phyloP scores from a whole-genome alignment of 495 filamentous ascomycete species.

The Choiromyces venosus region DNA sequence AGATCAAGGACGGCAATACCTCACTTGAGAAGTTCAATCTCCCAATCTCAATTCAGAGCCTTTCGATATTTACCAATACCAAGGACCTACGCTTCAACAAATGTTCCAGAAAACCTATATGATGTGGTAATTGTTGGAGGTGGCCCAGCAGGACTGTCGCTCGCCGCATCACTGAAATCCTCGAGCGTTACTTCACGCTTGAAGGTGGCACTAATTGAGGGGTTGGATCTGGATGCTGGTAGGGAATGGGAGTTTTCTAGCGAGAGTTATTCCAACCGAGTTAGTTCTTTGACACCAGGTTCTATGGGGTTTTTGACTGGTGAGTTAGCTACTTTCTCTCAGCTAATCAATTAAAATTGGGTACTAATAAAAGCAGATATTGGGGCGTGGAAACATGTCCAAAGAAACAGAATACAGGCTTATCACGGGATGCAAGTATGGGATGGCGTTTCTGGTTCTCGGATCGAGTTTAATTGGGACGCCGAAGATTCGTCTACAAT shows the following conservation, averaged over 20 bases:
- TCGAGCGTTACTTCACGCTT: conserved; percentile 69
- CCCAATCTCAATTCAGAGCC: background rate
- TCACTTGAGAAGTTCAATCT: background rate
- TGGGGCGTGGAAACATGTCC: conserved; percentile 78
- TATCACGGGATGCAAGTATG: conserved; percentile 95
- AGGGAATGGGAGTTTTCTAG: conserved; percentile 59
- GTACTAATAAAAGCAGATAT: conserved; percentile 46
- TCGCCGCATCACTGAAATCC: conserved; percentile 73
- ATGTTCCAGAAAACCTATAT: conserved; percentile 53
- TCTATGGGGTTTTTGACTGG: conserved; percentile 62
- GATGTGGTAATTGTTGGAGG: conserved; percentile 95
- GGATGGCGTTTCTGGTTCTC: conserved; percentile 83
- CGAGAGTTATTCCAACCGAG: conserved; percentile 79
- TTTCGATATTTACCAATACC: background rate
- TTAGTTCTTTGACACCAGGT: conserved; percentile 84
- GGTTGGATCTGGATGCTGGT: conserved; percentile 67
- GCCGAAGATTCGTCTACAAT: conserved; percentile 57
- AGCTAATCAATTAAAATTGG: background rate
- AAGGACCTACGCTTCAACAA: conserved; percentile 25
- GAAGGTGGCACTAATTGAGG: conserved; percentile 82
- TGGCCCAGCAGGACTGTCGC: conserved; percentile 87
- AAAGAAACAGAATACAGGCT: conserved; percentile 63
- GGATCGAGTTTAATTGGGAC: conserved; percentile 80
- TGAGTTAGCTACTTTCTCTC: conserved; percentile 12
- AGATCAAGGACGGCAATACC: conserved; percentile 1